phyloP scores from a whole-genome alignment of 2,329 filamentous ascomycete genomes.

The Emydomyces testavorans region DNA sequence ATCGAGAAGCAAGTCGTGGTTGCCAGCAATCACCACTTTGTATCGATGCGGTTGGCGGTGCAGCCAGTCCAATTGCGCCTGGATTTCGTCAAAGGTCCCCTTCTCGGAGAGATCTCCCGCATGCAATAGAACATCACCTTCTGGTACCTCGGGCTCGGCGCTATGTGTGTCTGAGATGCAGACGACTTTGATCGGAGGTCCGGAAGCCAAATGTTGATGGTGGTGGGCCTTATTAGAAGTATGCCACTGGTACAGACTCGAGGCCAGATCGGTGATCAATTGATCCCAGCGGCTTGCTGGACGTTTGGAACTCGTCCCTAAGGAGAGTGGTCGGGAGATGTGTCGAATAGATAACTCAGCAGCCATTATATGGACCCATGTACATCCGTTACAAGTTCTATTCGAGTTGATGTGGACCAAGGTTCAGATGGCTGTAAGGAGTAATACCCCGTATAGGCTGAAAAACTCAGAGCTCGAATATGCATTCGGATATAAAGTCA shows the following conservation, averaged over 20 bases:
- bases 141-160: constrained; percentile 27
- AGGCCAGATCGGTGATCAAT: neutral
- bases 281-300: neutral
- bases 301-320: neutral
- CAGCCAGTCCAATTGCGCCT: constrained; percentile 36
- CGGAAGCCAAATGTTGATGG: constrained; percentile 19
- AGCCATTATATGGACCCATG: too few species aligned
- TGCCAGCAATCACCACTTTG: constrained; percentile 41
- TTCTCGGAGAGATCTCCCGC: constrained; percentile 40
- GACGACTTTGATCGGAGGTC: constrained; percentile 32
- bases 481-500: neutral
- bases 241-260: neutral
- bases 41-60: constrained; percentile 29
- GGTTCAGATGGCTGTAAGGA: neutral
- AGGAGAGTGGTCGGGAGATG: neutral
- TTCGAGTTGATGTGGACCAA: too few species aligned
- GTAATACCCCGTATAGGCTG: too few species aligned
- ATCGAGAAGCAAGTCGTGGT: constrained; percentile 33
- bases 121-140: constrained; percentile 39
- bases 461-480: neutral
- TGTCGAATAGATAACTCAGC: neutral
- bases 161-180: constrained; percentile 39
- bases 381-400: too few species aligned
- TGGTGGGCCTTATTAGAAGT: neutral
- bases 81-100: constrained; percentile 35